Evolutionary conservation across 1,139 yeast species (phyloP), one percentile per base, ranked within the genome.

Genomic region (Suhomyces atakaporum): DNA sequence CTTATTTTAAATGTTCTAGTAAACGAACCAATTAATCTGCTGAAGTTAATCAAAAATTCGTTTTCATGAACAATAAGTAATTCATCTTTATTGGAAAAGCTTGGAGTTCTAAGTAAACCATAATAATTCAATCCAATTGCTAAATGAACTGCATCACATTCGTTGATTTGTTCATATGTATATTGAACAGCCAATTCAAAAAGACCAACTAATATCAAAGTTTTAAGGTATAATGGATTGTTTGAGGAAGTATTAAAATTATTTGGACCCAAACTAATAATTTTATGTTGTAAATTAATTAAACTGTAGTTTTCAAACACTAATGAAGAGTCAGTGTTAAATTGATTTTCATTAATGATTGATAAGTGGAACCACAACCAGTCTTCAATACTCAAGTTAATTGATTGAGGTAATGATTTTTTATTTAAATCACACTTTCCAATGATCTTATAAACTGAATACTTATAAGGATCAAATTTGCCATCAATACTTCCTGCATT

Each of bases 361-460:
- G 82, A 76, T 39, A 92, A 73, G 61, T 92, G 97, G 56, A 86
- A 78, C 99, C 98, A 92, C 37, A 90, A 62, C 98, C 98, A 92
- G 62, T 92, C 98, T 59, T 92, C 98, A 35, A 90, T 78, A 42
- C 95, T 86, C 30, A 81, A 64, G 29, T 90, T 81, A 32, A 92
- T 83, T 1, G 67, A 56, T 18, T 74, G 69, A 3, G 96, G 94
- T 36, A 90, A 73, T n/a, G 79, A 73, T 54, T 86, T 87, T 51
- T 83, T 79, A 7, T 81, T 69, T 45, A 85, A 66, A 49, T 89
- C 96, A 60, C 97, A 89, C 58, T 95, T 83, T 8, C 98, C 98
- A 43, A 92, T 75, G 23, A 92, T 75, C 62, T 92, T 92, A 67
- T 88, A 94, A 5, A 89, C 83, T 0, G 96, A 94, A 56, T 83